Percentiles rank a stretch among this genome's conserved stretches.
Evolutionary conservation across 805 yeast genomes (phyloP).

Genomic region (Barnettozyma wickerhamii): DNA sequence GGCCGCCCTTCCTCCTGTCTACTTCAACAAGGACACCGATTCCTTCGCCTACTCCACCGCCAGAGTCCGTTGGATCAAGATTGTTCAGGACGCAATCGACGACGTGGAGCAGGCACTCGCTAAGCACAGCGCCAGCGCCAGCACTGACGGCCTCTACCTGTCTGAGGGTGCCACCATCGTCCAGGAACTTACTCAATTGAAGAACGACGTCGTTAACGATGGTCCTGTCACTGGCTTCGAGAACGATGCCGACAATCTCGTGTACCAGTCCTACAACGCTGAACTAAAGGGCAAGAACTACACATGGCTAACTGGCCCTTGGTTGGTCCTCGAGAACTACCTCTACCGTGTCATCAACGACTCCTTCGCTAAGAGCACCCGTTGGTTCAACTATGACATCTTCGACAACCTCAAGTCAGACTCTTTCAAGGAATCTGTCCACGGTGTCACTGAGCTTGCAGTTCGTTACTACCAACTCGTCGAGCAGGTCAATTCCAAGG

Average conservation of each 20-base stretch:
- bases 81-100: constrained; percentile 59
- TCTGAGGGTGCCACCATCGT: constrained; percentile 46
- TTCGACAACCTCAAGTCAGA: constrained; percentile 66
- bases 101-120: constrained; percentile 46
- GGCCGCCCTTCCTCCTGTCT: constrained; percentile 32
- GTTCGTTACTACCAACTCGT: constrained; percentile 47
- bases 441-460: constrained; percentile 81
- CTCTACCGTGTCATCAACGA: constrained; percentile 64
- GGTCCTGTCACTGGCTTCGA: constrained; percentile 40
- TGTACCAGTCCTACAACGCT: constrained; percentile 57
- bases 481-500: constrained; percentile 22
- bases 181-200: constrained; percentile 37
- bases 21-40: constrained; percentile 60
- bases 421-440: constrained; percentile 69
- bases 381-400: constrained; percentile 58
- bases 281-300: constrained; percentile 33
- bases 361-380: constrained; percentile 34
- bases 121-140: too few relatives aligned
- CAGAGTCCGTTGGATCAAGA: constrained; percentile 81
- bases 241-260: constrained; percentile 29
- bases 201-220: constrained; percentile 41
- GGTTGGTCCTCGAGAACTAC: constrained; percentile 87
- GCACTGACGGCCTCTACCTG: constrained; percentile 6
- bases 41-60: constrained; percentile 86
- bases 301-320: constrained; percentile 83